phyloP scores from a whole-genome alignment of 2,329 filamentous ascomycete genomes.

The Xylaria hypoxylon region DNA sequence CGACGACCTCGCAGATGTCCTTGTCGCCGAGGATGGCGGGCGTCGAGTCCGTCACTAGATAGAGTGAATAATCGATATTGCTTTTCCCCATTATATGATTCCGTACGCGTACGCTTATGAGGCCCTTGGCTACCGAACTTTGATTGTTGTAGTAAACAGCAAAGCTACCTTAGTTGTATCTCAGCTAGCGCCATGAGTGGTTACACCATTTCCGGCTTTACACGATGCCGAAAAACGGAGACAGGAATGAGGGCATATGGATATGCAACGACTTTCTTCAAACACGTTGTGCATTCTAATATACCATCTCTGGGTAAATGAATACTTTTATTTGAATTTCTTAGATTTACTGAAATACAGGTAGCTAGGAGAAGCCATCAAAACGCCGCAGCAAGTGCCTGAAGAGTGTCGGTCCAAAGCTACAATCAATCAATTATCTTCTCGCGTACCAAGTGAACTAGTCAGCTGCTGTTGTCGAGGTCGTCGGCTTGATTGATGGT shows the following conservation, averaged over 20 bases:
- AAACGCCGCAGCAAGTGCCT: conserved; percentile 14
- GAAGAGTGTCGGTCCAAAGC: conserved; percentile 21
- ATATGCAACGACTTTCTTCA: conserved; percentile 3
- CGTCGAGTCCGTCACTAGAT: conserved; percentile 95
- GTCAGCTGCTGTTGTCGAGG: conserved; percentile 54
- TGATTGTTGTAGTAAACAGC: conserved; percentile 11
- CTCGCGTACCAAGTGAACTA: neutral
- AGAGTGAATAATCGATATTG: conserved; percentile 80
- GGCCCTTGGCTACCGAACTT: neutral
- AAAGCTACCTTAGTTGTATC: conserved; percentile 8
- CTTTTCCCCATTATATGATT: conserved; percentile 50
- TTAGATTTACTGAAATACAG: conserved; percentile 26
- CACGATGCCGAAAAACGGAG: conserved; percentile 11
- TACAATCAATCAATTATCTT: conserved; percentile 11
- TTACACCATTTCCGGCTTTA: conserved; percentile 21
- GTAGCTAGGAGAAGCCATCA: conserved; percentile 35
- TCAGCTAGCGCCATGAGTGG: conserved; percentile 20
- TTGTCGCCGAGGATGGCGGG: conserved; percentile 79
- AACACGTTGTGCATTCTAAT: neutral
- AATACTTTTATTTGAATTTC: conserved; percentile 36
- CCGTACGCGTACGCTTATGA: neutral
- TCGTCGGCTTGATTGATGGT: conserved; percentile 58
- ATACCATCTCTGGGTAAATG: neutral
- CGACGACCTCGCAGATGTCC: conserved; percentile 79
- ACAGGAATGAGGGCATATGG: neutral